Evolutionary conservation across 2,329 filamentous ascomycete genomes (phyloP).

Genomic region (Xylaria sp.): DNA sequence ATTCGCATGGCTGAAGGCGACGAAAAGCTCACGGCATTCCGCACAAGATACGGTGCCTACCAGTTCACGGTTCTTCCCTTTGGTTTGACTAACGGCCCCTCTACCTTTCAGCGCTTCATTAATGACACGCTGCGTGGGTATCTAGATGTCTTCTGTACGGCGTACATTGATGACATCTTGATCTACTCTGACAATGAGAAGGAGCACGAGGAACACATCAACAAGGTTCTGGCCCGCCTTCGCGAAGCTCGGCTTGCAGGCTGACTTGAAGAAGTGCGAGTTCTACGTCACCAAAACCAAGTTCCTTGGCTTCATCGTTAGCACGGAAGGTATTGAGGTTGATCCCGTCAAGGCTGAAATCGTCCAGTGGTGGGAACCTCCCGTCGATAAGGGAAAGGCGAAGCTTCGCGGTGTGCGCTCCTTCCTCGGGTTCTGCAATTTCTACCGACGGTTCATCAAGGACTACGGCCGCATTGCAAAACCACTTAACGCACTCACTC

Average conservation of each 20-base stretch:
- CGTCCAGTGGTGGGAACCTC: not conserved
- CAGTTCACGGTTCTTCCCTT: too few relatives aligned
- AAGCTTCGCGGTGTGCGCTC: not conserved
- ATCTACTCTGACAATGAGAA: constrained; percentile 26
- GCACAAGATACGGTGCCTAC: too few relatives aligned
- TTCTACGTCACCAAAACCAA: constrained; percentile 29
- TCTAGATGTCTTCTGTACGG: not conserved
- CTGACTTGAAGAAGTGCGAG: constrained; percentile 29
- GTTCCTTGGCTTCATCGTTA: constrained; percentile 32
- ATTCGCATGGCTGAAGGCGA: too few relatives aligned
- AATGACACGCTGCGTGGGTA: too few relatives aligned
- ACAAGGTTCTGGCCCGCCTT: constrained; percentile 18
- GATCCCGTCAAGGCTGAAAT: not conserved
- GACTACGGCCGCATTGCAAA: too few relatives aligned
- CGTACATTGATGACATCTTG: constrained; percentile 23
- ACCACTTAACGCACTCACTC: too few relatives aligned
- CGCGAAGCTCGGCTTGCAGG: constrained; percentile 8
- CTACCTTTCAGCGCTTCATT: too few relatives aligned
- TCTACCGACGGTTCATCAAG: too few relatives aligned
- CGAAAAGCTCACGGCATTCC: too few relatives aligned
- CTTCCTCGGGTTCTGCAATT: too few relatives aligned
- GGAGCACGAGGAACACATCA: constrained; percentile 26
- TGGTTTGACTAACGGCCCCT: too few relatives aligned
- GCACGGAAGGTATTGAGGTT: not conserved
- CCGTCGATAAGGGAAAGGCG: not conserved